Base-by-base conservation (phyloP, 2,329 filamentous ascomycete species). In the Coniochaeta sp. region DNA sequence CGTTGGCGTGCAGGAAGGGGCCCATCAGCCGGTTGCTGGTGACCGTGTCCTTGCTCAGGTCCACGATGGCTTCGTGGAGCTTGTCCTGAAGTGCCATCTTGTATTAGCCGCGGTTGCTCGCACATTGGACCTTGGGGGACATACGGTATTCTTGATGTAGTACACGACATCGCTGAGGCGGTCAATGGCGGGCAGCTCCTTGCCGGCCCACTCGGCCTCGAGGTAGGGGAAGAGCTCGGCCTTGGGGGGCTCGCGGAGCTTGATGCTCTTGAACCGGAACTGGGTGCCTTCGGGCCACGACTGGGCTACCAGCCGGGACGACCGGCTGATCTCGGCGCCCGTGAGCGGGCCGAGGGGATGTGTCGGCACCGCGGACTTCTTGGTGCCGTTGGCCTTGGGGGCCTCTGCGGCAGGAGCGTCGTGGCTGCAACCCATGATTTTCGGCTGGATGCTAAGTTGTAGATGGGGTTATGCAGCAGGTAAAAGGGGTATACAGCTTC, bases 231-330 rank as follows among this genome's bases (percentile, higher is more conserved):
- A 65, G 9, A 83, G 74, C 47, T 82, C 75, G 4, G 72, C 68
- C 72, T 86, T 86, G 8, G 77, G 72, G 5, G 83, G 82, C 66
- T 86, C 83, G 47, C 78, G 73, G n/a, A 86, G 71, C n/a, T 79
- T 88, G 28, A 88, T 76, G 50, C 75, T 75, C 70, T 88, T 88
- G 77, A 86, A 89, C 58, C 86, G 81, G 50, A 87, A 69, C 32
- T 81, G 75, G 2, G 79, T 81, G 26, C 77, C 75, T 14, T 74
- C 72, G 0, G 84, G 85, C 81, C 85, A 88, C 59, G 78, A 74
- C 55, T 71, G 69, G 60, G 73, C 78, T 62, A 88, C 74, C 34
- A 86, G 71, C 1, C 70, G 65, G 7, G 80, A 75, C 30, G 79
- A 78, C 52, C 77, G 72, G 16, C 74, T 74, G 63, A 89, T 86